Evolutionary conservation across 768 basidiomycete genomes (phyloP).

Genomic region (Agrocybe pediades): DNA sequence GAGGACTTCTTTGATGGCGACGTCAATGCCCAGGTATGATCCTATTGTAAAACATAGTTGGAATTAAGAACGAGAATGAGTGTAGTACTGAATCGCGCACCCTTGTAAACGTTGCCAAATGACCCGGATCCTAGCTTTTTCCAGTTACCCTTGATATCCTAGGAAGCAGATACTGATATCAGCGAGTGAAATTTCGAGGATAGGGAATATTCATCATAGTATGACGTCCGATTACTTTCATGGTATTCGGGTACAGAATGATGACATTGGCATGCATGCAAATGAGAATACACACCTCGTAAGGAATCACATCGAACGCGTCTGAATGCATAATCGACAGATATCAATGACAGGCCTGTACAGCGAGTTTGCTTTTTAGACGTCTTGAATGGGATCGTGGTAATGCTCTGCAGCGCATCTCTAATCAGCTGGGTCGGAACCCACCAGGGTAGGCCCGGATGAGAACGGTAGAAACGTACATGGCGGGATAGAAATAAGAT

Average conservation of each 20-base stretch:
- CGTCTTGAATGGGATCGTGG: background rate
- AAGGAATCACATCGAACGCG: slow-evolving; percentile 88
- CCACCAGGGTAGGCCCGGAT: too few relatives aligned
- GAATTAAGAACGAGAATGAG: background rate
- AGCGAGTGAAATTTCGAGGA: background rate
- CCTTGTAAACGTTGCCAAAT: slow-evolving; percentile 92
- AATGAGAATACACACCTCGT: slow-evolving; percentile 53
- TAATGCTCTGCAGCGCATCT: background rate
- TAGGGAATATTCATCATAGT: background rate
- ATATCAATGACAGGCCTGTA: background rate
- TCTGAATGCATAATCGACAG: slow-evolving; percentile 47
- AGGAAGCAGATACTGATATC: too few relatives aligned
- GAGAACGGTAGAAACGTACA: too few relatives aligned
- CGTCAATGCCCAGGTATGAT: slow-evolving; percentile 91
- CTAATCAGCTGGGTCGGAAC: too few relatives aligned
- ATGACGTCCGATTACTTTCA: background rate
- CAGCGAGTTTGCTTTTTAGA: background rate
- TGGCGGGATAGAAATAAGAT: too few relatives aligned
- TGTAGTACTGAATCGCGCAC: slow-evolving; percentile 30
- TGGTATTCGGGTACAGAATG: background rate
- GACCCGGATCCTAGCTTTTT: slow-evolving; percentile 90
- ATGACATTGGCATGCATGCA: background rate
- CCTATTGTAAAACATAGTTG: slow-evolving; percentile 44
- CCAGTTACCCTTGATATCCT: slow-evolving; percentile 90
- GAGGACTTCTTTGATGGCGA: slow-evolving; percentile 95